phyloP scores from a whole-genome alignment of 345 rosid genomes.

The Corymbia maculata region DNA sequence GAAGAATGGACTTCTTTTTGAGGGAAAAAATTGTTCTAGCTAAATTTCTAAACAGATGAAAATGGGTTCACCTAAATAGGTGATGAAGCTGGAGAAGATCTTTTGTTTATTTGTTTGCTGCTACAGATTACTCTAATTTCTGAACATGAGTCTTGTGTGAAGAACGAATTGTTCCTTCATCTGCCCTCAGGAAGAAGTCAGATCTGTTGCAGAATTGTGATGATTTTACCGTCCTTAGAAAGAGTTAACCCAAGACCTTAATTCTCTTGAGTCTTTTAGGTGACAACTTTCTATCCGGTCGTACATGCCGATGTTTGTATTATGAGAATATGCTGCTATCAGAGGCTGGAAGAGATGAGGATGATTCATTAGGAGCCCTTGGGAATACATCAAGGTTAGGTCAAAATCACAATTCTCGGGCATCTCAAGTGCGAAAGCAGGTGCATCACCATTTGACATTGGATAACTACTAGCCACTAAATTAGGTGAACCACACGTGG shows the following conservation, averaged over 20 bases:
- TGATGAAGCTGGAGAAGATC: not conserved
- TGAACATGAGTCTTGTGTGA: not conserved
- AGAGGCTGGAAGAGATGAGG: not conserved
- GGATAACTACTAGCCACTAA: constrained; percentile 19
- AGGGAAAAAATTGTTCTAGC: not conserved
- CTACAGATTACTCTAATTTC: not conserved
- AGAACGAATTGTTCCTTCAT: not conserved
- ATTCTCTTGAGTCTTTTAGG: not conserved
- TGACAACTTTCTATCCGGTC: not conserved
- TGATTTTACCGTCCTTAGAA: not conserved
- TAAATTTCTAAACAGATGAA: not conserved
- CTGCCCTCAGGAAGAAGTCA: not conserved
- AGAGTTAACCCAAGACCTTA: not conserved
- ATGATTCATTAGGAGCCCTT: not conserved
- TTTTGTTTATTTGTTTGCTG: not conserved
- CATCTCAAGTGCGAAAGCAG: constrained; percentile 15
- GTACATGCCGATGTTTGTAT: not conserved
- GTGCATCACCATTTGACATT: constrained; percentile 37
- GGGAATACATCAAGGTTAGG: constrained; percentile 29
- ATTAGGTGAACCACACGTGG: constrained; percentile 83
- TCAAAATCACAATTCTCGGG: constrained; percentile 18
- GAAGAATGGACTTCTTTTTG: not conserved
- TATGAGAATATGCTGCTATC: not conserved
- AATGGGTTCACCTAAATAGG: not conserved
- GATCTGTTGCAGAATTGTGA: not conserved